Evolutionary conservation across 2,329 filamentous ascomycete species (phyloP), one percentile per base, ranked within the genome.

Genomic region (Ophiosphaerella narmari): DNA sequence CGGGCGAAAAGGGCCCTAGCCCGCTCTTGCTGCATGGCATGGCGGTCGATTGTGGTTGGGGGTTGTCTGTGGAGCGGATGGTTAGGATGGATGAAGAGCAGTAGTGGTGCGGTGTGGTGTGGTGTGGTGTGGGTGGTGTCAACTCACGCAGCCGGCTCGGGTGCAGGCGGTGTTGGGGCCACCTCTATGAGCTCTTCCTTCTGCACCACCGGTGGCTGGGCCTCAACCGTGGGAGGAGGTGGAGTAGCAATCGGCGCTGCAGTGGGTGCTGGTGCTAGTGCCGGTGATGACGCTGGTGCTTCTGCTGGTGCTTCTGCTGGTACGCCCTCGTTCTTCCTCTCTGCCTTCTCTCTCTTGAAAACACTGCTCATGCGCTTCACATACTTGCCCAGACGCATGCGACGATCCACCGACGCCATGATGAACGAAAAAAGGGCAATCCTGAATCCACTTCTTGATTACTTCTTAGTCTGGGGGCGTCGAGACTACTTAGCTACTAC

Each of bases 1-100:
- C 74, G 75, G 38, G 70, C 71, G 48, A 77, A 78, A 5, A 78
- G 67, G 3, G 66, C 65, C 38, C 68, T 71, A 32, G 73, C 73
- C 38, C 72, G 66, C 48, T 75, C 71, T 46, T 73, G 69, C 55
- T 74, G 72, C 52, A 71, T 62, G 18, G 67, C 66, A 44, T 60
- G 67, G 58, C 68, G 69, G 46, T 71, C 64, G 45, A 68, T 39
- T 21, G 53, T 21, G 21, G 49, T 35, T 26, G 16, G 57, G 36
- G 14, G 63, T 34, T 21, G 50, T 46, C 18, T 21, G 18, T 21
- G 18, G 18, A 21, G 18, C 4, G 18, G 18, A 21, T 21, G 18
- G 18, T 21, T 21, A 21, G 18, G 18, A 21, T 21, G 18, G 18
- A 29, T 9, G 26, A 3, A 6, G 7, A 11, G 6, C 6, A 29